Conservation (phyloP, 2,329 filamentous ascomycete species). For the Xylariaceae sp. region DNA sequence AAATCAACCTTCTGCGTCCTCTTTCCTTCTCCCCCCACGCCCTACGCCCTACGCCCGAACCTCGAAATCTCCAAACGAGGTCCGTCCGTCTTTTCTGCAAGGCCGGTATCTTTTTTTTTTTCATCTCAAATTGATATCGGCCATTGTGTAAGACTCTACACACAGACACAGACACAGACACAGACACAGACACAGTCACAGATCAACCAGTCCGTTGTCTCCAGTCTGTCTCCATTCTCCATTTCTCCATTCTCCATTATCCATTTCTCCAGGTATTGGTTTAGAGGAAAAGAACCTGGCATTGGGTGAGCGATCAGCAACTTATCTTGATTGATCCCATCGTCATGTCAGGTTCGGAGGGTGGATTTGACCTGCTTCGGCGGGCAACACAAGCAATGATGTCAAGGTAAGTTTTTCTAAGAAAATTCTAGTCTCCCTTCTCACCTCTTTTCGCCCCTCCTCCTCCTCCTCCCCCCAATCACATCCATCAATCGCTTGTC, state of each 20-base stretch:
- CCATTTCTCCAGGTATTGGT: no score
- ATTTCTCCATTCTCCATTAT: no score
- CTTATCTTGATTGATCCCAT: constrained; percentile 16
- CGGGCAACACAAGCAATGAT: constrained; percentile 65
- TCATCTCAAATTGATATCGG: neutral
- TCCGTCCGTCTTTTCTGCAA: neutral
- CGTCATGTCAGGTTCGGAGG: constrained; percentile 56
- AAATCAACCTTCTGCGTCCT: constrained; percentile 15
- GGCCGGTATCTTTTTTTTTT: neutral
- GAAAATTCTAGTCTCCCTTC: constrained; percentile 7
- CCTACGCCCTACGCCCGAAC: neutral
- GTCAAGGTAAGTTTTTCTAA: constrained; percentile 56
- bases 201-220: no score
- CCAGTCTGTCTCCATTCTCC: neutral
- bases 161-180: neutral
- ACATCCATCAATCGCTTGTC: constrained; percentile 12
- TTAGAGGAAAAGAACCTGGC: constrained; percentile 24
- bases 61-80: neutral
- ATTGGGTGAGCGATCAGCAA: constrained; percentile 24
- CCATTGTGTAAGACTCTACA: neutral
- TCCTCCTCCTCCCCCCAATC: constrained; percentile 5
- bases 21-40: neutral
- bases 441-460: constrained; percentile 26
- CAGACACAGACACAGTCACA: neutral
- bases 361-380: constrained; percentile 59